These are phyloP conservation scores for Phytophthora agathidicida DNA, from an alignment of 352 stramenopile species.

Conservation along the genomic window DNA sequence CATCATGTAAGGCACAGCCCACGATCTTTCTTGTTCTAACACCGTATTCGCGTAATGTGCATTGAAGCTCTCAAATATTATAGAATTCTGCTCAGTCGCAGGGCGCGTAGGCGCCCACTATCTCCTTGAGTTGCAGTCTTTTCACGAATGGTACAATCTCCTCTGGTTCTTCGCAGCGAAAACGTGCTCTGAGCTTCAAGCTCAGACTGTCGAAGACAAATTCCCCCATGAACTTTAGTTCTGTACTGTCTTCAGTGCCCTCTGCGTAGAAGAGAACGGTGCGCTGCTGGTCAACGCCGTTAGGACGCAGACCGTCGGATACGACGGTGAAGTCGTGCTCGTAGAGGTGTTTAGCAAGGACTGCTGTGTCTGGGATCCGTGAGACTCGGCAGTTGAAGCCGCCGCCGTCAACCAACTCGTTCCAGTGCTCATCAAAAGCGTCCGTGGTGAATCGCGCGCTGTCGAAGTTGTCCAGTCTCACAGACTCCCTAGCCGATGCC, in stretches of 20 bases:
- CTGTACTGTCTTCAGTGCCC: slow-evolving; percentile 3
- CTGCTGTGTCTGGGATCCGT: slow-evolving; percentile 41
- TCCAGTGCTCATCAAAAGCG: slow-evolving; percentile 62
- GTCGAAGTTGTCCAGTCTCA: slow-evolving; percentile 1
- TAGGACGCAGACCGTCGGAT: slow-evolving; percentile 47
- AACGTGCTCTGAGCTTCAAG: slow-evolving; percentile 67
- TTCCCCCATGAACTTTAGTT: slow-evolving; percentile 63
- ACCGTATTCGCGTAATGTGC: slow-evolving; percentile 20
- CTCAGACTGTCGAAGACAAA: slow-evolving; percentile 78
- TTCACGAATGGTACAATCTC: slow-evolving; percentile 72
- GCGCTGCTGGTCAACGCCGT: slow-evolving; percentile 39
- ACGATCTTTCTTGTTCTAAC: neutral
- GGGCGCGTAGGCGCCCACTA: slow-evolving; percentile 69
- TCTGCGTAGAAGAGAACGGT: slow-evolving; percentile 63
- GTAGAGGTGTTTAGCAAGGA: slow-evolving; percentile 55
- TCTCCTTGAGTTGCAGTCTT: slow-evolving; percentile 76
- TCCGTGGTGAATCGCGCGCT: slow-evolving; percentile 23
- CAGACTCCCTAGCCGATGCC: neutral
- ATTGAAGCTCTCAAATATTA: slow-evolving; percentile 46
- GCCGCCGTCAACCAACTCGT: slow-evolving; percentile 51
- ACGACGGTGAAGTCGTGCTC: slow-evolving; percentile 57
- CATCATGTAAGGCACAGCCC: slow-evolving; percentile 74
- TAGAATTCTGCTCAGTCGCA: slow-evolving; percentile 51
- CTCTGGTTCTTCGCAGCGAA: slow-evolving; percentile 59
- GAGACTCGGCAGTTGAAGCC: slow-evolving; percentile 72